Evolutionary conservation across 176 grass and related monocot species (phyloP), one percentile per base, ranked within the genome.

Genomic region (Rhynchospora breviuscula): DNA sequence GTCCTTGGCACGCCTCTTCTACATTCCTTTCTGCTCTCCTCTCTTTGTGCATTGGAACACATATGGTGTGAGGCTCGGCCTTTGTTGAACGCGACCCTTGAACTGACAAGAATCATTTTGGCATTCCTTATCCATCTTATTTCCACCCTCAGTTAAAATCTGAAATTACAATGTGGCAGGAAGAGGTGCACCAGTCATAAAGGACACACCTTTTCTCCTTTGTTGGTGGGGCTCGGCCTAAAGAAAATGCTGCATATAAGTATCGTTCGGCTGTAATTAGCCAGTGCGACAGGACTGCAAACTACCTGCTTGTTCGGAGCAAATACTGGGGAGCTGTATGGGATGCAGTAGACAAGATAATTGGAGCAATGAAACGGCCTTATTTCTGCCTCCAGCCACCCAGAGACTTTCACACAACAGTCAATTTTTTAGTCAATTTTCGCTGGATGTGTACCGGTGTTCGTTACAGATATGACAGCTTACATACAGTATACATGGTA

Each of bases 301-400:
- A 47, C 3, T 89, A 84, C 78, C 47, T 89, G 0, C 84, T n/a
- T 25, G 48, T 89, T n/a, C 10, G 51, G 19, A 51, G 79, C 10
- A 76, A 76, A 53, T 76, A 76, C 15, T 76, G 47, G 72, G 21
- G 51, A 26, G 71, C 46, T 8, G 52, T 47, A 67, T 60, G 78
- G 48, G 75, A 59, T 13, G 78, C 31, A 0, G 54, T 57, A 35
- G 78, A 80, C 5, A 29, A 60, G 64, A 80, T 80, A 60, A 29
- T 80, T n/a, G 54, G 31, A 19, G 51, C 86, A 6, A 94, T 94
- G 90, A 84, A 91, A 72, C 62, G 88, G 7, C 75, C 88, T 22
- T 81, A 67, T 15, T 94, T 94, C 85, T 94, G 92, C 84, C 85
- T 94, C 72, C 76, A 94, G 80, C 92, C 92, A 7, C 92, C 89